Evolutionary conservation across 768 basidiomycete species (phyloP).

Genomic region (Chalciporus sphaerocephalus): DNA sequence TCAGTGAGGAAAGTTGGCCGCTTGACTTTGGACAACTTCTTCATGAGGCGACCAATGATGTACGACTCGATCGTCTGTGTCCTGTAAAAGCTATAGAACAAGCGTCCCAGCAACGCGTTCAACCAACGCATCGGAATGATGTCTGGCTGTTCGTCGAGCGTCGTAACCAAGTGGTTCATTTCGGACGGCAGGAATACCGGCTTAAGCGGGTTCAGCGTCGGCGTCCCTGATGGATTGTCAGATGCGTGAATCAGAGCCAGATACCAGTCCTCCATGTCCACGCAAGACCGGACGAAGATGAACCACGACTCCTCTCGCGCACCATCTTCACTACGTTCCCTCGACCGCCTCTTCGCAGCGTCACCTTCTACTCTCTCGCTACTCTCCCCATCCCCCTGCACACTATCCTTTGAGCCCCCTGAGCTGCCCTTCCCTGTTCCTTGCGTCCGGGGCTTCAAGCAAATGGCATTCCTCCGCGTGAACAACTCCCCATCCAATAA

Average conservation of each 20-base stretch:
- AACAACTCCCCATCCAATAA: conserved; percentile 86
- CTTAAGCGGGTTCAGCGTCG: conserved; percentile 55
- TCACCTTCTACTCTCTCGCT: conserved; percentile 39
- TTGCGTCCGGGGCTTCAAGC: conserved; percentile 52
- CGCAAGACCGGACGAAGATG: conserved; percentile 82
- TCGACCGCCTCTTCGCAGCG: conserved; percentile 35
- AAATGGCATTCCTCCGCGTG: conserved; percentile 85
- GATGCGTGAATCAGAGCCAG: conserved; percentile 74
- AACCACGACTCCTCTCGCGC: conserved; percentile 78
- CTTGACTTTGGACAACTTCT: conserved; percentile 89
- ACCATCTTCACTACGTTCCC: conserved; percentile 31
- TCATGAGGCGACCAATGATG: conserved; percentile 86
- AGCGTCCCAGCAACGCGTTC: conserved; percentile 86
- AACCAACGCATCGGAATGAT: conserved; percentile 97
- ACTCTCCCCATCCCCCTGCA: conserved; percentile 24
- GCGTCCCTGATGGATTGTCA: conserved; percentile 55
- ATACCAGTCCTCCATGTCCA: conserved; percentile 98
- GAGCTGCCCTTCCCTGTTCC: conserved; percentile 38
- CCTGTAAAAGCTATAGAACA: conserved; percentile 89
- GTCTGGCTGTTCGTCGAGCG: conserved; percentile 90
- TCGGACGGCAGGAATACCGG: conserved; percentile 69
- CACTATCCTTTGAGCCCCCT: conserved; percentile 53
- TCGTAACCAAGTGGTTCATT: conserved; percentile 79
- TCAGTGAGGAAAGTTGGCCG: conserved; percentile 82
- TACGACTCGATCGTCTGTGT: conserved; percentile 78